A percentile compares a stretch with the other conserved stretches of the same genome.
Evolutionary conservation across 169 alveolate genomes (phyloP).

Genomic region (Plasmodium fragile): DNA sequence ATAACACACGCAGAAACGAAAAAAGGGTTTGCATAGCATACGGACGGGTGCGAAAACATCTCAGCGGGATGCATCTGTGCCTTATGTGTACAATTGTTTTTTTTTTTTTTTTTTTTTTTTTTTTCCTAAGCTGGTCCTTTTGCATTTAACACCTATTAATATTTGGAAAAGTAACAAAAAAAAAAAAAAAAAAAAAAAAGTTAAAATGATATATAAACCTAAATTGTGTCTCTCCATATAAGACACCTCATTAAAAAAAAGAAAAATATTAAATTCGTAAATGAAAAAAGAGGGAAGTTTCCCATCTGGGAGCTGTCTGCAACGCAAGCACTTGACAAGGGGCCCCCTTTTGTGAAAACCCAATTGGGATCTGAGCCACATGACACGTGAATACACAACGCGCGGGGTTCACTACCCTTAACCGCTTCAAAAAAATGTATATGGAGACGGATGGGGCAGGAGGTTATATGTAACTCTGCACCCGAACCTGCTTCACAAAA

Average conservation of each 20-base stretch:
- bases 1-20: not conserved
- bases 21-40: not conserved
- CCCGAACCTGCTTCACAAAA: not conserved
- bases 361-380: not conserved
- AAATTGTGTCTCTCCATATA: not conserved
- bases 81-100: not conserved
- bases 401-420: not conserved
- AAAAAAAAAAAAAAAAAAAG: not conserved
- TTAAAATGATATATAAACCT: not conserved
- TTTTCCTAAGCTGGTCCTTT: not conserved
- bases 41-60: not conserved
- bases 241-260: not conserved
- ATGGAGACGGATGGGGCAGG: not conserved
- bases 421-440: too few species aligned
- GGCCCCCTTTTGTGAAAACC: not conserved
- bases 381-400: not conserved
- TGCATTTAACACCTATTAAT: not conserved
- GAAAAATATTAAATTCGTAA: not conserved
- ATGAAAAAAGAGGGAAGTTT: not conserved
- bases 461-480: not conserved
- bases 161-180: not conserved
- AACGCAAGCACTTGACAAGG: not conserved
- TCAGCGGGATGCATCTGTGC: not conserved
- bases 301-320: not conserved
- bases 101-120: not conserved